These are phyloP conservation scores for Isabelozyma gotoi DNA, from an alignment of 805 yeast species.

Conservation along the genomic window DNA sequence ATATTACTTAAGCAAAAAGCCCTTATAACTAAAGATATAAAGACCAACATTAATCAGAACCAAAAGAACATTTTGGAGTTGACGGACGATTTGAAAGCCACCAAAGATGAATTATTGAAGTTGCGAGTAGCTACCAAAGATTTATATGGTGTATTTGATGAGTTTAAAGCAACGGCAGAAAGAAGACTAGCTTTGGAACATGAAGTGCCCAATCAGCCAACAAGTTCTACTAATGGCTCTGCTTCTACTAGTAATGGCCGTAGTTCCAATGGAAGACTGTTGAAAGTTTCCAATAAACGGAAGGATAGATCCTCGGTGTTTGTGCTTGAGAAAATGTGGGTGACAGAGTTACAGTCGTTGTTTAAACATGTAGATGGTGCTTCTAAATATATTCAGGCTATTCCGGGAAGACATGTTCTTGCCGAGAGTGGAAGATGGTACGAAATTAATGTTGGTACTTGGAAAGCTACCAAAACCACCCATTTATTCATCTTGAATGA, in stretches of 20 bases:
- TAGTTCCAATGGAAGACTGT: slow-evolving; percentile 6
- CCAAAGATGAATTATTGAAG: slow-evolving; percentile 62
- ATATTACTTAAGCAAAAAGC: slow-evolving; percentile 49
- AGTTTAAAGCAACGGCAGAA: slow-evolving; percentile 62
- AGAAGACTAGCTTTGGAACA: slow-evolving; percentile 49
- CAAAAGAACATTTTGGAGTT: slow-evolving; percentile 61
- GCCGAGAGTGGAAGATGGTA: slow-evolving; percentile 83
- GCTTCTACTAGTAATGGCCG: slow-evolving; percentile 10
- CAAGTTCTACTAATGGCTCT: neutral
- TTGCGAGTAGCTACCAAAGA: slow-evolving; percentile 62
- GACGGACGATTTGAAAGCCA: slow-evolving; percentile 57
- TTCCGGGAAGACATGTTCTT: slow-evolving; percentile 78
- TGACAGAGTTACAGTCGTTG: slow-evolving; percentile 61
- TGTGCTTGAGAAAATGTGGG: slow-evolving; percentile 81
- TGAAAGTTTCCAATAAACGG: slow-evolving; percentile 14
- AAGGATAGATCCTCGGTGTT: slow-evolving; percentile 69
- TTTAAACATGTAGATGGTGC: slow-evolving; percentile 91
- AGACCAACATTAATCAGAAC: slow-evolving; percentile 58
- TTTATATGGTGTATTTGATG: slow-evolving; percentile 55
- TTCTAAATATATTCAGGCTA: slow-evolving; percentile 69
- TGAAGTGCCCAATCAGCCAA: slow-evolving; percentile 15
- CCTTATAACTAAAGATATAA: slow-evolving; percentile 56
- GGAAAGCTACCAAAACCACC: slow-evolving; percentile 74
- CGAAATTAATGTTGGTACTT: slow-evolving; percentile 81
- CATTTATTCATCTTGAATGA: slow-evolving; percentile 80